Base-by-base conservation (phyloP, 192 early-diverging fungal species). In the Backusella circina region DNA sequence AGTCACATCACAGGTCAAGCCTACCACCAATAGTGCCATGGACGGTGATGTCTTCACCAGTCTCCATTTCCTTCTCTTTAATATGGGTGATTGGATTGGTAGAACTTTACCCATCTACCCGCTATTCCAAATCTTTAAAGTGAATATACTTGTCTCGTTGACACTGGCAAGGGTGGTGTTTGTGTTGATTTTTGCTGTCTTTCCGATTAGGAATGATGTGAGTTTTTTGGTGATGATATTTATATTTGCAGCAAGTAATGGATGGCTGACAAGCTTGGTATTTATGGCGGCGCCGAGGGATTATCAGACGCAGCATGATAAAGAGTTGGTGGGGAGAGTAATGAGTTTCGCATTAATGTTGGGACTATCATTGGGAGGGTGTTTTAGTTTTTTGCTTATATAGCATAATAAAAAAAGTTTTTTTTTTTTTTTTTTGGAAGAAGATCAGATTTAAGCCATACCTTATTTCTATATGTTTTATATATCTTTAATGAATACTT, bases 1-100 rank as follows among this genome's bases (percentile, higher is more conserved):
- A 5, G 83, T 94, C 28, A 95, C 93, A 1, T 82, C 90, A 3
- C 81, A 89, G 28, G 87, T 94, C 51, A 85, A 87, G 51, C 86
- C 89, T 26, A 69, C 67, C 61, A 71, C 78, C 70, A 80, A 80
- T 84, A 72, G 39, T n/a, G n/a, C n/a, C n/a, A 32, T 85, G 76
- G 57, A 85, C 72, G 85, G 81, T 30, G 84, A 86, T 64, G 71
- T 89, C 32, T 91, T 92, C 79, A 86, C 90, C 15, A 85, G 90
- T 1, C 77, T 92, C 50, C 92, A 93, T 57, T 95, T 94, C 73
- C 80, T 95, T 47, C 44, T 87, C 5, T 94, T 85, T 71, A 93
- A 92, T 77, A 16, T 90, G 33, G 92, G 91, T 54, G 94, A 95
- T 75, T 93, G 90, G 87, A 15, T 89, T 5, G 93, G 93, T 30